These are phyloP conservation scores for Malania oleifera DNA, from an alignment of 164 flowering plant species.

Conservation along the genomic window DNA sequence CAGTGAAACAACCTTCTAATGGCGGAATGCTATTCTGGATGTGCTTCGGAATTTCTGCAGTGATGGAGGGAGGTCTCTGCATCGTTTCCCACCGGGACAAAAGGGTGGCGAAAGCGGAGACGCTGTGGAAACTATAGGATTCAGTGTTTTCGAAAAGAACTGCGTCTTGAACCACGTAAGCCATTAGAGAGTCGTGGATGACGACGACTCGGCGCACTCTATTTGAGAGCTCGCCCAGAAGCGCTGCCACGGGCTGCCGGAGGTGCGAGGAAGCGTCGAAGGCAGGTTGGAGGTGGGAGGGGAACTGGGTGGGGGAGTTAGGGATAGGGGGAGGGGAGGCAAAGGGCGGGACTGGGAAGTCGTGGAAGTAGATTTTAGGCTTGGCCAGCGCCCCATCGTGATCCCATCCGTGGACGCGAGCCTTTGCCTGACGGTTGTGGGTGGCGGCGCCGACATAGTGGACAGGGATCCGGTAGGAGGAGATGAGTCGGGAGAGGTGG, in stretches of 20 bases:
- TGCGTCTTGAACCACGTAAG: slow-evolving; percentile 46
- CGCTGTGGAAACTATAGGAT: slow-evolving; percentile 40
- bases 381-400: slow-evolving; percentile 3
- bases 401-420: slow-evolving; percentile 37
- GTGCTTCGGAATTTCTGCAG: background rate
- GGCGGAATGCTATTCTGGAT: slow-evolving; percentile 20
- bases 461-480: slow-evolving; percentile 32
- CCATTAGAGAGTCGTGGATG: slow-evolving; percentile 60
- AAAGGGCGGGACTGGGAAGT: slow-evolving; percentile 31
- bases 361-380: slow-evolving; percentile 46
- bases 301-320: slow-evolving; percentile 32
- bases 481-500: slow-evolving; percentile 44
- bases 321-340: slow-evolving; percentile 44
- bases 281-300: slow-evolving; percentile 44
- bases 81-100: slow-evolving; percentile 19
- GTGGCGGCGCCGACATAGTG: slow-evolving; percentile 40
- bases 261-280: slow-evolving; percentile 37
- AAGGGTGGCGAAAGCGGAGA: slow-evolving; percentile 38
- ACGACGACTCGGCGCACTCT: slow-evolving; percentile 29
- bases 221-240: slow-evolving; percentile 31
- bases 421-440: slow-evolving; percentile 54
- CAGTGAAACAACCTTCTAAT: slow-evolving; percentile 36
- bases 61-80: slow-evolving; percentile 13
- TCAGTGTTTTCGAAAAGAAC: slow-evolving; percentile 37
- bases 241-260: slow-evolving; percentile 36